Evolutionary conservation across 768 basidiomycete genomes (phyloP), one percentile per base, ranked within the genome.

Genomic region (Podaxis sp.): DNA sequence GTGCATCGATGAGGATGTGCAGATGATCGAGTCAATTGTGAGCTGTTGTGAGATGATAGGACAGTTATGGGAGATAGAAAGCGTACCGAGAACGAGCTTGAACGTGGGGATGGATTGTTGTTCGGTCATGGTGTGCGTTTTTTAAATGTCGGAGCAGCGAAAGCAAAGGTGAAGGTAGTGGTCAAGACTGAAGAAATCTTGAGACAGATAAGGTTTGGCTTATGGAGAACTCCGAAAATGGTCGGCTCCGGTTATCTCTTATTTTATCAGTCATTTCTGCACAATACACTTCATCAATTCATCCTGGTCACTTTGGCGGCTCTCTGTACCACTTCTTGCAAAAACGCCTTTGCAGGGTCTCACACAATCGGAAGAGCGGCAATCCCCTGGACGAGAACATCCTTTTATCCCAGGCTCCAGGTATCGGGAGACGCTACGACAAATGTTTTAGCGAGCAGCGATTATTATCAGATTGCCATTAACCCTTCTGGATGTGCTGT

Each of bases 1-100:
- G 87, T 89, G 81, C 86, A 88, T 89, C 76, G 81, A 75, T 72
- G 72, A 71, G 72, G 70, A 67, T 59, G 64, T 63, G 56, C 64
- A 67, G 66, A 73, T 40, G 72, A 71, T 70, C 67, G 67, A 55
- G 72, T 75, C 40, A 60, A 38, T 51, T 53, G 49, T 59, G 61
- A 74, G 69, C 68, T 62, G 55, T 53, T 43, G 64, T 68, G 59
- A 66, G 65, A 57, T 55, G 63, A 63, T 64, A 63, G 59, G 55
- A 47, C 29, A 56, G 19, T 27, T 36, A 12, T 29, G 46, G 25
- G 33, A 50, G 54, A 12, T 7, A 49, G 33, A 24, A 63, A 15
- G 80, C 91, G 72, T 74, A 96, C 96, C 96, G 67, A 98, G 93
- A 64, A 98, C 96, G 75, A 99, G 94, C 80, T 99, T 99, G 85